Percentiles rank a stretch among this genome's conserved stretches.
These are phyloP conservation scores for Aspergillus tubingensis DNA, from an alignment of 2,329 filamentous ascomycete genomes.

Conservation along the genomic window DNA sequence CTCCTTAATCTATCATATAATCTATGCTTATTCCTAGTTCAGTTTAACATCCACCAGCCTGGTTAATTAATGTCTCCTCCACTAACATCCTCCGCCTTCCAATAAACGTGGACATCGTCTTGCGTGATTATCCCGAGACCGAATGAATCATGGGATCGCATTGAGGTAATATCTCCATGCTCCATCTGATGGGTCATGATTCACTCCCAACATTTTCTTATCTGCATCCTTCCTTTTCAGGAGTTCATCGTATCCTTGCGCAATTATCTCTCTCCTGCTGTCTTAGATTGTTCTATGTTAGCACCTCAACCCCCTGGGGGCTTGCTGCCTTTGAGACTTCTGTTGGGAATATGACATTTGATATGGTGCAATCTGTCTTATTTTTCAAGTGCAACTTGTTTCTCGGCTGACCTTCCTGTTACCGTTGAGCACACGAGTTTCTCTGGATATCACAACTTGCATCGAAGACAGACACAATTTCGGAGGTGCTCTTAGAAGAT, in stretches of 20 bases:
- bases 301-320: neutral
- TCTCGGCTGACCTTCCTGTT: no score
- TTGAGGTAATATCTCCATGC: neutral
- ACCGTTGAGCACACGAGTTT: no score
- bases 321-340: neutral
- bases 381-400: no score
- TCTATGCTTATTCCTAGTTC: neutral
- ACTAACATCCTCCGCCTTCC: neutral
- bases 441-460: no score
- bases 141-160: neutral
- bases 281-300: neutral
- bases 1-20: neutral
- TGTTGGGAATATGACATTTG: no score
- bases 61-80: neutral
- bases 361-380: no score
- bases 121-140: neutral
- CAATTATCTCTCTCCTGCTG: neutral
- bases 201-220: neutral
- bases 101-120: neutral
- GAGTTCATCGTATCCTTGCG: neutral
- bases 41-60: neutral
- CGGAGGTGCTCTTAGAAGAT: no score
- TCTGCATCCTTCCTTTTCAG: neutral
- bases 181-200: neutral
- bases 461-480: no score